Evolutionary conservation across 148 eudicot species (phyloP).

Genomic region (Rhododendron ferrugineum): DNA sequence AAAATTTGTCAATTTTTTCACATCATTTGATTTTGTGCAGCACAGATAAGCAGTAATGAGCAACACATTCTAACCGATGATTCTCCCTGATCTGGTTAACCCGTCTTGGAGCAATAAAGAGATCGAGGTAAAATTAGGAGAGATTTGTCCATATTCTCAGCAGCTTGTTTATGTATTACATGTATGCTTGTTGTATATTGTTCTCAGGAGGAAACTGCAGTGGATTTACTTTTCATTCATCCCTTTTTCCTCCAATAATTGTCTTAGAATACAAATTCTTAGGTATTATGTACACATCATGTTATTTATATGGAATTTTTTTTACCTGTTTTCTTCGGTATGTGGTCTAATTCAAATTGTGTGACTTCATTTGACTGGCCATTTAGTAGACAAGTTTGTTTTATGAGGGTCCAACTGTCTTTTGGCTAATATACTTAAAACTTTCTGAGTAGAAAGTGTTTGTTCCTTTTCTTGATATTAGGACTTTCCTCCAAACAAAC

Average conservation of each 20-base stretch:
- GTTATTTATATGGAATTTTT: background rate
- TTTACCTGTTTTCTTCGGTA: background rate
- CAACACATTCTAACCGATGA: background rate
- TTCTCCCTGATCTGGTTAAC: background rate
- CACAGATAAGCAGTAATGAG: background rate
- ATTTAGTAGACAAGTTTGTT: background rate
- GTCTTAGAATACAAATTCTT: background rate
- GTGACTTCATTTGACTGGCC: background rate
- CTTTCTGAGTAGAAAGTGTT: background rate
- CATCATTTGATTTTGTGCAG: slow-evolving; percentile 3
- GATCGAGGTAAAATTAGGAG: background rate
- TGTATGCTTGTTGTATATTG: slow-evolving; percentile 2
- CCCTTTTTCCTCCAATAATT: background rate
- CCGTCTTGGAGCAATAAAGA: background rate
- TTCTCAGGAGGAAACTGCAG: background rate
- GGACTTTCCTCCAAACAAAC: background rate
- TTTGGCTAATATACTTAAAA: background rate
- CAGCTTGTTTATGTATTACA: background rate
- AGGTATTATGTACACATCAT: background rate
- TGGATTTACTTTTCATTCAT: background rate
- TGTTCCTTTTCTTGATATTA: background rate
- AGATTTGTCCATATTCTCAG: background rate
- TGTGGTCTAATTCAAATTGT: background rate
- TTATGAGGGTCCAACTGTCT: background rate
- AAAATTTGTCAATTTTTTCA: background rate